Evolutionary conservation across 2,329 filamentous ascomycete species (phyloP), one percentile per base, ranked within the genome.

Genomic region (Aspergillus alliaceus): DNA sequence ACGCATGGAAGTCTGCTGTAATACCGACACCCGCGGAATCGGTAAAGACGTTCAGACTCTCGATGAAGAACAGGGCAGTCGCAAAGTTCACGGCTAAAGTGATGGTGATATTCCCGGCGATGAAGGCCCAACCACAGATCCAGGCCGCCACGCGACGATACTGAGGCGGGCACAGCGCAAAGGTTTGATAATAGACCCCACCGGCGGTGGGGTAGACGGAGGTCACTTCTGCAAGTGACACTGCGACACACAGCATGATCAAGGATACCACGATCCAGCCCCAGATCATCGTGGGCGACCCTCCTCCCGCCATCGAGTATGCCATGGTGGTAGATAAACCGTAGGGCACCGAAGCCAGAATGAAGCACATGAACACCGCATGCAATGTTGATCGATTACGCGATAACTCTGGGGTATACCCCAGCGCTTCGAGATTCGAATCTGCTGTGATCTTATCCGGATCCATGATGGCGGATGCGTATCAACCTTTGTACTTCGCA

Each of bases 101-200:
- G 47, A 89, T 93, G 63, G 88, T 91, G 72, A 91, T 88, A 75
- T 92, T 92, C 57, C 90, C 90, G 51, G 91, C 86, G 18, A 90
- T 83, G 69, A 90, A 92, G 22, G 88, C 71, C 87, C 88, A 90
- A 5, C 87, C 87, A 4, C 86, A 87, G 22, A 88, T 83, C 82
- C 86, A 90, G 7, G 81, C 84, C 7, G 86, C 82, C 24, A 89
- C 79, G 2, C 86, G 85, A 7, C 86, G 85, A 73, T 83, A 90
- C 67, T 85, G 77, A 34, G 79, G 79, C 0, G 85, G 86, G 2
- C 82, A 81, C 20, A 90, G 78, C 81, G 89, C 86, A 2, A 86
- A 86, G 51, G 82, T 85, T 79, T 82, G 84, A 74, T 90, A 90
- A 69, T 90, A 90, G 3, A 89, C 86, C 25, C 86, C 86, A 29